Percentiles rank a stretch among this genome's conserved stretches.
Conservation (phyloP, 768 basidiomycete species). For the Lactarius quietus region DNA sequence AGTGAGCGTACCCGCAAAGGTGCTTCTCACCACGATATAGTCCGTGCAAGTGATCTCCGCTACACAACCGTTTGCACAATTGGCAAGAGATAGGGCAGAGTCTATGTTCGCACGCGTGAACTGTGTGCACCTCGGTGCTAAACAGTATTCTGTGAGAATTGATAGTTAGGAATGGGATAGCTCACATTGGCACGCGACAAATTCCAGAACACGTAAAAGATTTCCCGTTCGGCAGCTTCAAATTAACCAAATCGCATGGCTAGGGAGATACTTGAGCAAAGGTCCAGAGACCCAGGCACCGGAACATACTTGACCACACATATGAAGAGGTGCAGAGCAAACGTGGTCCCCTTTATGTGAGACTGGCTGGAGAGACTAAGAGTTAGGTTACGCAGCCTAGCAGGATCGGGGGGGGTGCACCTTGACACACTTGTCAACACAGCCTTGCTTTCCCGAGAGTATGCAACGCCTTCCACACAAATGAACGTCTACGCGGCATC, state of each 20-base stretch:
- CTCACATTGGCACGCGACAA: constrained; percentile 21
- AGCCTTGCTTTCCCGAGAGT: constrained; percentile 47
- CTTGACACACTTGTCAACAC: constrained; percentile 49
- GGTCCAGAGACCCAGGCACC: too few species aligned
- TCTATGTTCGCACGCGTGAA: constrained; percentile 49
- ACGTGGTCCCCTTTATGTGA: constrained; percentile 52
- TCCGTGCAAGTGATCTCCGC: constrained; percentile 51
- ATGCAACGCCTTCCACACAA: constrained; percentile 52
- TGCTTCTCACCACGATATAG: constrained; percentile 41
- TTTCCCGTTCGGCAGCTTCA: constrained; percentile 17
- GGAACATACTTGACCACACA: constrained; percentile 50
- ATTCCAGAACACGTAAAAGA: constrained; percentile 16
- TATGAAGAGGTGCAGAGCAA: constrained; percentile 52
- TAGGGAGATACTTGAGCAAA: background rate
- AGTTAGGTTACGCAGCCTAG: background rate
- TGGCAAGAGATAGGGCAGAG: constrained; percentile 54
- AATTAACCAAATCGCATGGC: constrained; percentile 22
- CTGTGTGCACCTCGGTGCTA: constrained; percentile 44
- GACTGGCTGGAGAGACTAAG: constrained; percentile 37
- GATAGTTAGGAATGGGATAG: background rate
- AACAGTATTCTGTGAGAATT: background rate
- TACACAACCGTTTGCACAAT: constrained; percentile 53
- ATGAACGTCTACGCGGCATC: constrained; percentile 50
- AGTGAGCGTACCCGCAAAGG: constrained; percentile 53
- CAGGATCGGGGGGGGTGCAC: constrained; percentile 30